Percentiles rank a stretch among this genome's conserved stretches.
Conservation (phyloP, 352 stramenopile species). For the Plasmopara muralis region DNA sequence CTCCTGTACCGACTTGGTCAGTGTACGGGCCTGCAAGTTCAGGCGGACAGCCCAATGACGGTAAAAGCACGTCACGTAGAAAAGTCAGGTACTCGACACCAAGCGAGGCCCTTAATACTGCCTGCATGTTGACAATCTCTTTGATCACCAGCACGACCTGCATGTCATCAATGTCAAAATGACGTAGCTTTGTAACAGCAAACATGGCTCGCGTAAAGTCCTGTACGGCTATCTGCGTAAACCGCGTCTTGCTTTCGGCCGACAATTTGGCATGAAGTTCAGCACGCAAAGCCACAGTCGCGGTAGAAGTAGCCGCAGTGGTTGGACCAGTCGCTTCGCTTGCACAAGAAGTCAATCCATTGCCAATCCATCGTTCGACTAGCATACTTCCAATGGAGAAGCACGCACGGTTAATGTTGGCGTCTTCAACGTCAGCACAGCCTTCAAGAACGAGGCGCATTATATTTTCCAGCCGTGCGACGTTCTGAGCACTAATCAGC, state of each 20-base stretch:
- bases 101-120: constrained; percentile 45
- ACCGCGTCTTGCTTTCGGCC: constrained; percentile 32
- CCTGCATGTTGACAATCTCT: constrained; percentile 69
- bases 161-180: constrained; percentile 72
- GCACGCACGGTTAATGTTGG: constrained; percentile 65
- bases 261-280: constrained; percentile 22
- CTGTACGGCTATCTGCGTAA: constrained; percentile 58
- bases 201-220: constrained; percentile 75
- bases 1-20: constrained; percentile 47
- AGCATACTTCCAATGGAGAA: constrained; percentile 74
- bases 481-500: constrained; percentile 62
- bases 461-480: constrained; percentile 54
- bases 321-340: constrained; percentile 15
- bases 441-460: constrained; percentile 64
- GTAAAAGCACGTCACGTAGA: constrained; percentile 57
- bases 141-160: constrained; percentile 60
- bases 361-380: constrained; percentile 52
- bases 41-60: constrained; percentile 44
- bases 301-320: constrained; percentile 14
- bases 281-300: constrained; percentile 22
- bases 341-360: constrained; percentile 19
- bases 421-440: constrained; percentile 55
- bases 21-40: constrained; percentile 56
- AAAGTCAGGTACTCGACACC: constrained; percentile 58
- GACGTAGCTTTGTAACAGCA: constrained; percentile 42